phyloP scores from a whole-genome alignment of 192 early-diverging fungal species.

The Linnemannia hyalina region DNA sequence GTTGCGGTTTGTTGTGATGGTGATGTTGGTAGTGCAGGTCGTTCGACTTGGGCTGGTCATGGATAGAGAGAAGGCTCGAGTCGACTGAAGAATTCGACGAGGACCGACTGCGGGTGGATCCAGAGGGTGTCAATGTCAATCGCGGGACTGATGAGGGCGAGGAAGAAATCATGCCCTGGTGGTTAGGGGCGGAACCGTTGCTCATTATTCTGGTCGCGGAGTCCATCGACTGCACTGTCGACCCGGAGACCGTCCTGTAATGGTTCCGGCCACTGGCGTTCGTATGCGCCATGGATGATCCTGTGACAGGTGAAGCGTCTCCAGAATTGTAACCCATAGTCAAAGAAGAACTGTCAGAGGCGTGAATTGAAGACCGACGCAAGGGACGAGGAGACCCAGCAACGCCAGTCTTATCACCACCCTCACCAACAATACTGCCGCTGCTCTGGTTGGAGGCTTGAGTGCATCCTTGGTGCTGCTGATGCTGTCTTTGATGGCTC shows the following conservation, averaged over 20 bases:
- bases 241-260: neutral
- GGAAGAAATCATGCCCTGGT: neutral
- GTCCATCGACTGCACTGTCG: slow-evolving; percentile 3
- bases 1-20: neutral
- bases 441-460: neutral
- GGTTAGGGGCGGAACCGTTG: neutral
- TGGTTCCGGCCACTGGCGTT: neutral
- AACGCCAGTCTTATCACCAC: no score
- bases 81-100: slow-evolving; percentile 5
- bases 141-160: neutral
- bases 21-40: neutral
- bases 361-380: neutral
- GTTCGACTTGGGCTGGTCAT: neutral
- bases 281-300: neutral
- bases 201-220: neutral
- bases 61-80: neutral
- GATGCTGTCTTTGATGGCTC: neutral
- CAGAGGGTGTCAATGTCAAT: slow-evolving; percentile 25
- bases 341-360: neutral
- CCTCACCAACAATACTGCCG: neutral
- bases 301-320: neutral
- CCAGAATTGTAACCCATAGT: neutral
- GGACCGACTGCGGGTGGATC: slow-evolving; percentile 12
- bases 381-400: neutral
- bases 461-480: neutral